Conservation (phyloP, 2,329 filamentous ascomycete genomes). For the Cladosporium oxysporum region DNA sequence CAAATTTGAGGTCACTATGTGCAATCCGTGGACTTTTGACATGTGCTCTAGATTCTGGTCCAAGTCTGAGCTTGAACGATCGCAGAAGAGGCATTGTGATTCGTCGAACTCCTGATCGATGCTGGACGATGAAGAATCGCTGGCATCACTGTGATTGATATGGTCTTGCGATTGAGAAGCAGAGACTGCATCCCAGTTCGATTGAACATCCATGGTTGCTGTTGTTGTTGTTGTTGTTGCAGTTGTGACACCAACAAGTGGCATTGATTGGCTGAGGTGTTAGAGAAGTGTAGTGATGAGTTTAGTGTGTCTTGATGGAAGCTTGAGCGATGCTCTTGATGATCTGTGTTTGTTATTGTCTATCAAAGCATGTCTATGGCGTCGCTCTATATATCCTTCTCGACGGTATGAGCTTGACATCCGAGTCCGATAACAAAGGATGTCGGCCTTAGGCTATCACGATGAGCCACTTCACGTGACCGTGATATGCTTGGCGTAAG, state of each 20-base stretch:
- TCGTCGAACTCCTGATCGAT: constrained; percentile 1
- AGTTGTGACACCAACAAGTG: neutral
- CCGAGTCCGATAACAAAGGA: neutral
- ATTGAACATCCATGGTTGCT: neutral
- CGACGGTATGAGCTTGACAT: neutral
- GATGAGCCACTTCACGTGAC: constrained; percentile 4
- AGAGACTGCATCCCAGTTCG: neutral
- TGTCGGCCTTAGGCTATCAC: neutral
- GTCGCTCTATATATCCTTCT: neutral
- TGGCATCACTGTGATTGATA: neutral
- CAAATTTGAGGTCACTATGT: constrained; percentile 40
- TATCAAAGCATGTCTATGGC: neutral
- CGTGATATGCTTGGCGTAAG: neutral
- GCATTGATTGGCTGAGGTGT: neutral
- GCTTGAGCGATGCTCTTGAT: neutral
- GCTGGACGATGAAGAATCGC: neutral
- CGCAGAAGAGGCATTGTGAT: constrained; percentile 44
- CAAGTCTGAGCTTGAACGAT: constrained; percentile 33
- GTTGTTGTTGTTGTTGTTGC: constrained; percentile 7
- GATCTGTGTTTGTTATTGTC: neutral
- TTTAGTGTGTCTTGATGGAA: neutral
- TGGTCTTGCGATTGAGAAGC: neutral
- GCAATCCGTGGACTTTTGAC: constrained; percentile 50
- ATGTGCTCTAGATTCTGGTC: constrained; percentile 51
- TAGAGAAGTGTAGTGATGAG: neutral